Percentiles rank a stretch among this genome's conserved stretches.
Conservation (phyloP, 2,329 filamentous ascomycete genomes). For the Xylaria sp. region DNA sequence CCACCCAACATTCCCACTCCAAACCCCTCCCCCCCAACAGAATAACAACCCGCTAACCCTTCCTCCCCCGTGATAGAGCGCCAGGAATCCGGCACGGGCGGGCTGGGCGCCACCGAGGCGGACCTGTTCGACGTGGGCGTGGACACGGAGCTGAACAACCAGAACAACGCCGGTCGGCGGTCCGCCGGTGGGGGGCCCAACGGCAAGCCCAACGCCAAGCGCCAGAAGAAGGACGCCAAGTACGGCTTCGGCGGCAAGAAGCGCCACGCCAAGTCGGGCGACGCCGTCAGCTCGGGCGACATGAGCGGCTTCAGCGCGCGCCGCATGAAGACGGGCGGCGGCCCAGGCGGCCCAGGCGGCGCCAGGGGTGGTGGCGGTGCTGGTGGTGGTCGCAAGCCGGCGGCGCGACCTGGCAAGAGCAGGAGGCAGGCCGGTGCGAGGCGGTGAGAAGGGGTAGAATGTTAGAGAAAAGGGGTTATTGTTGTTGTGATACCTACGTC, state of each 20-base stretch:
- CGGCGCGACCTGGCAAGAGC: conserved; percentile 53
- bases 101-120: conserved; percentile 71
- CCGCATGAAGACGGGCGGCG: conserved; percentile 73
- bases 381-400: conserved; percentile 42
- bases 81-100: conserved; percentile 65
- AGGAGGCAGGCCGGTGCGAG: conserved; percentile 51
- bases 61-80: conserved; percentile 77
- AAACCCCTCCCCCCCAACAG: neutral
- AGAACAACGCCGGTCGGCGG: conserved; percentile 48
- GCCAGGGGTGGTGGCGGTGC: too few relatives aligned
- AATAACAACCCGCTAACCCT: conserved; percentile 35
- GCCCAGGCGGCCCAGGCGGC: conserved; percentile 29
- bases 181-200: conserved; percentile 44
- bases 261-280: conserved; percentile 84
- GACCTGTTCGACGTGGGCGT: conserved; percentile 92
- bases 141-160: conserved; percentile 64
- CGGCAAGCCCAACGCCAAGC: conserved; percentile 64
- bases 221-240: conserved; percentile 92
- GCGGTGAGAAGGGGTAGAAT: conserved; percentile 31
- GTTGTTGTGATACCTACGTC: too few relatives aligned
- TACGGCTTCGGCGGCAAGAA: conserved; percentile 98
- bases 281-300: conserved; percentile 81
- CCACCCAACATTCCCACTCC: conserved; percentile 1
- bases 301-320: conserved; percentile 77
- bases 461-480: conserved; percentile 4